Conservation (phyloP, 805 yeast species). For the Starmerella khaoyaiensis region DNA sequence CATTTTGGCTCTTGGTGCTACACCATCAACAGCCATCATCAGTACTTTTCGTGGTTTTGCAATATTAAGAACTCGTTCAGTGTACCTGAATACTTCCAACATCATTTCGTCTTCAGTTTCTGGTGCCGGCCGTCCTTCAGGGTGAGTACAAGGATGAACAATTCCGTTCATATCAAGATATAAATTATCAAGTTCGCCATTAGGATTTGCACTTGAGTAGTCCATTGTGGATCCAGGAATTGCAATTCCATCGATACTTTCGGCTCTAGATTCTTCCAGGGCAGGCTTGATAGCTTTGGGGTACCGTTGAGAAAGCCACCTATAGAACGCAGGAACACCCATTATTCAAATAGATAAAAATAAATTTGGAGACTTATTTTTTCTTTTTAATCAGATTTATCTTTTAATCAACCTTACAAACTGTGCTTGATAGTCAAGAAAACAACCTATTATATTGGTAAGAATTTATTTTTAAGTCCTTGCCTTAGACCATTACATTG, state of each 20-base stretch:
- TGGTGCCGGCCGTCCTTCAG: constrained; percentile 92
- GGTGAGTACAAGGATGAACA: constrained; percentile 98
- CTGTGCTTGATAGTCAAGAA: background rate
- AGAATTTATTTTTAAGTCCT: no score
- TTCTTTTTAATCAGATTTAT: background rate
- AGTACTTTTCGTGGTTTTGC: constrained; percentile 89
- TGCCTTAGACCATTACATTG: no score
- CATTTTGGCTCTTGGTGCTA: constrained; percentile 97
- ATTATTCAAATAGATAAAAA: constrained; percentile 6
- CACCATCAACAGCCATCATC: constrained; percentile 97
- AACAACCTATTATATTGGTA: background rate
- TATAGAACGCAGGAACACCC: constrained; percentile 95
- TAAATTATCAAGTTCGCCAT: constrained; percentile 88
- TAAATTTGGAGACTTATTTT: background rate
- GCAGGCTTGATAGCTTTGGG: constrained; percentile 92
- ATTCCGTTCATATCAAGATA: constrained; percentile 98
- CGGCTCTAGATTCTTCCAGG: constrained; percentile 49
- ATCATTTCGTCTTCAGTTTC: constrained; percentile 96
- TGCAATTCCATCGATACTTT: constrained; percentile 43
- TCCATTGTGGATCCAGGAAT: constrained; percentile 40
- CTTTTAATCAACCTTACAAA: background rate
- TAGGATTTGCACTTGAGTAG: constrained; percentile 70
- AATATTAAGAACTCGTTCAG: constrained; percentile 82
- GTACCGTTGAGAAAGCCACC: constrained; percentile 88
- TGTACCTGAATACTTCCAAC: constrained; percentile 80